Base-by-base conservation (phyloP, 495 filamentous ascomycete genomes). In the Neurospora tetraspora region DNA sequence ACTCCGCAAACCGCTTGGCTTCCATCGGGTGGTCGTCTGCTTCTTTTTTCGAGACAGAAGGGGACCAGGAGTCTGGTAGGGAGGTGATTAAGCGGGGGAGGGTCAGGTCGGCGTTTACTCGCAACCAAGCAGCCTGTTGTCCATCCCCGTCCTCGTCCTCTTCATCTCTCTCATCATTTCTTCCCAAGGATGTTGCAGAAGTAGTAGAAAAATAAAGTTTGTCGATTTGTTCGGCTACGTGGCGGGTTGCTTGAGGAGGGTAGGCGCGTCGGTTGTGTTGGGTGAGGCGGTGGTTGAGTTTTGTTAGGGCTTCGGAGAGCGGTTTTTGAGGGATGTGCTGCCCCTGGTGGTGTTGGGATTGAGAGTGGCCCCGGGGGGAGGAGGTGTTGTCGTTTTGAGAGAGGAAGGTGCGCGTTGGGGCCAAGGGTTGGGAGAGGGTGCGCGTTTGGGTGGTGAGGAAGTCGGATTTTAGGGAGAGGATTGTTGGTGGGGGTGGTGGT, bases 161-260 rank as follows among this genome's bases (percentile, higher is more conserved):
- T 4, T 82, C 79, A 10, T 79, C 85, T 65, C 80, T 84, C 20
- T 82, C 83, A 3, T 4, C 27, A 10, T 3, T 4, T 14, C 82
- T 82, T 0, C 78, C 82, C 2, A 77, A 82, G 70, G 74, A 80
- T 65, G 81, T 82, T 36, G 74, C 79, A 69, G 81, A 83, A 23
- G 85, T 84, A 2, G 79, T 81, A 31, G 45, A 86, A 77, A 89
- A 89, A 77, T 95, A 96, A 70, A 94, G 80, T 70, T 81, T 82
- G 76, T 94, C 89, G 59, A 96, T 90, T 83, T 96, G 93, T 80
- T 94, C 91, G 31, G 92, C 93, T 47, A 96, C 87, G 82, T 94
- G 91, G 42, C 92, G 88, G 71, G 90, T 88, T 0, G 91, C 89
- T 75, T 94, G 92, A 0, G 90, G 88, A 14, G 90, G 88, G 81